Conservation (phyloP, 139 green algal genomes). For the Coccomyxa sp. region DNA sequence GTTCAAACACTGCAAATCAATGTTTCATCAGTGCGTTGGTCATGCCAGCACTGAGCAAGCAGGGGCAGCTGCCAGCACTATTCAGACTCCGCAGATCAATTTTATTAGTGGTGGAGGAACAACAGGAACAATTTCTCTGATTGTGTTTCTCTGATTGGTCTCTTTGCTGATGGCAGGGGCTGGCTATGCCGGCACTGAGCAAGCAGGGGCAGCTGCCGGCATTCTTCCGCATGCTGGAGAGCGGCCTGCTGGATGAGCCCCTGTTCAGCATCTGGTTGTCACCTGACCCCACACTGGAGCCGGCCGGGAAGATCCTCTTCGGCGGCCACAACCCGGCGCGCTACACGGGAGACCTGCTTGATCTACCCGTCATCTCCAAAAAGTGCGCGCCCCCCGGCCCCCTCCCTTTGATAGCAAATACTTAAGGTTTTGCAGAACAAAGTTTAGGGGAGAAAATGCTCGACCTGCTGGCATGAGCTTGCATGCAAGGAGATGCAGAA, state of each 20-base stretch:
- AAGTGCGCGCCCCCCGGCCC: neutral
- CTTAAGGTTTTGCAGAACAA: too few relatives aligned
- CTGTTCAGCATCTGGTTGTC: constrained; percentile 1
- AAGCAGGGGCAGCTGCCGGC: neutral
- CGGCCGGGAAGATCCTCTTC: neutral
- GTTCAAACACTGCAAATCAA: neutral
- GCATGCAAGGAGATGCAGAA: too few relatives aligned
- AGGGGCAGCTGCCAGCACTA: neutral
- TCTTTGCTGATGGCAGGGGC: neutral
- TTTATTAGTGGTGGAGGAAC: too few relatives aligned
- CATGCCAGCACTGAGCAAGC: neutral
- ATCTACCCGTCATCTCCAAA: neutral
- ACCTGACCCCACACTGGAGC: neutral
- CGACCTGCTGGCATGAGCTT: too few relatives aligned
- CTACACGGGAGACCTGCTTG: neutral
- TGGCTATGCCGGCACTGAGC: neutral
- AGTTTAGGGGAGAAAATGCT: too few relatives aligned
- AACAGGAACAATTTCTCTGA: too few relatives aligned
- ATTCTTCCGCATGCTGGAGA: constrained; percentile 7
- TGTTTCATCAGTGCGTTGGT: neutral
- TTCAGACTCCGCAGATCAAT: too few relatives aligned
- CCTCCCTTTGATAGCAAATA: too few relatives aligned
- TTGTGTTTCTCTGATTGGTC: too few relatives aligned
- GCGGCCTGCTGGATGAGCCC: neutral
- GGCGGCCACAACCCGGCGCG: neutral